Evolutionary conservation across 331 rosid species (phyloP).

Genomic region (Quercus lobata): DNA sequence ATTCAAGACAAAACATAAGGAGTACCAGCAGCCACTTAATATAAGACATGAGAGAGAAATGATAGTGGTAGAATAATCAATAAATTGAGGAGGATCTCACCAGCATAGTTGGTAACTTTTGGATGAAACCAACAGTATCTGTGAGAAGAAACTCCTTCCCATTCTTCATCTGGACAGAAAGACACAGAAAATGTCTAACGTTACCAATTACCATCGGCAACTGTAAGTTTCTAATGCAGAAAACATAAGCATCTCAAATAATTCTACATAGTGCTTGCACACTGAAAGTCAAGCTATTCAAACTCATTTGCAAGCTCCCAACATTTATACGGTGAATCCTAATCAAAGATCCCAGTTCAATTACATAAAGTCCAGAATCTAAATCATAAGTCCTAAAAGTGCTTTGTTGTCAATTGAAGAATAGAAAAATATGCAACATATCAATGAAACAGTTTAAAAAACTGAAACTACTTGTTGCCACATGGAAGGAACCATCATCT

Average conservation of each 20-base stretch:
- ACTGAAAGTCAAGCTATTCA: neutral
- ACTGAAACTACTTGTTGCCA: too few relatives aligned
- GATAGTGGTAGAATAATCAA: conserved; percentile 14
- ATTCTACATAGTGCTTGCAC: neutral
- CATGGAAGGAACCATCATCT: neutral
- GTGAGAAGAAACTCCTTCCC: conserved; percentile 95
- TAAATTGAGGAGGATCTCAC: conserved; percentile 44
- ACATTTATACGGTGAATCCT: too few relatives aligned
- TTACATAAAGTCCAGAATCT: neutral
- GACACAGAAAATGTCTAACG: conserved; percentile 14
- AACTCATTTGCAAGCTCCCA: neutral
- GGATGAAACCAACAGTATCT: conserved; percentile 98
- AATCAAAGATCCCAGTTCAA: neutral
- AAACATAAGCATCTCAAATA: neutral
- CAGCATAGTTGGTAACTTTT: conserved; percentile 89
- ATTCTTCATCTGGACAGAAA: conserved; percentile 64
- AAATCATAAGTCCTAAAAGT: neutral
- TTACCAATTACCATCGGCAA: conserved; percentile 21
- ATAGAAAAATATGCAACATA: too few relatives aligned
- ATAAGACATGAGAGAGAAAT: conserved; percentile 7
- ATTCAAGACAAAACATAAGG: neutral
- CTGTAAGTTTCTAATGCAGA: neutral
- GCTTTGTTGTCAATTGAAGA: too few relatives aligned
- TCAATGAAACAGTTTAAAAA: too few relatives aligned
- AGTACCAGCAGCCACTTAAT: conserved; percentile 6